phyloP scores from a whole-genome alignment of 306 rosid species.

The Adenanthera pavonina region DNA sequence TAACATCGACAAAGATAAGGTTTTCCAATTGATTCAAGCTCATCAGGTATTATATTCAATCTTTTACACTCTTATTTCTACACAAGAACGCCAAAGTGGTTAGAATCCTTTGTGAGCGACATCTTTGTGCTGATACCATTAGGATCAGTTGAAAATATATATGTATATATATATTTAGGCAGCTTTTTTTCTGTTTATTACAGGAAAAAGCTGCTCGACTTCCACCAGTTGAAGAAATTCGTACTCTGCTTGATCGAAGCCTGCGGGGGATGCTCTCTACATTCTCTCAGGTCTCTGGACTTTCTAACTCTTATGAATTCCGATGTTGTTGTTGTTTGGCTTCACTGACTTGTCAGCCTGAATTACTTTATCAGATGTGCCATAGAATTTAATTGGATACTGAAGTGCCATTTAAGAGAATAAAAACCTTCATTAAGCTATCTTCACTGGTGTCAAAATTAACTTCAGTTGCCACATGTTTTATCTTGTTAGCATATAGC shows the following conservation, averaged over 20 bases:
- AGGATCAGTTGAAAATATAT: neutral
- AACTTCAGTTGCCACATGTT: neutral
- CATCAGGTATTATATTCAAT: slow-evolving; percentile 70
- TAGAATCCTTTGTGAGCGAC: neutral
- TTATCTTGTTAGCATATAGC: slow-evolving; percentile 1
- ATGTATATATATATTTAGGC: neutral
- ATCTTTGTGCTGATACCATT: neutral
- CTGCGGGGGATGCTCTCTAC: slow-evolving; percentile 89
- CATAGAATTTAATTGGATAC: neutral
- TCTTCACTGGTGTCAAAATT: neutral
- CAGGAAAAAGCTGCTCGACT: slow-evolving; percentile 91
- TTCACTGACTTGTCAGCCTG: neutral
- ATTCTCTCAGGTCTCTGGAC: slow-evolving; percentile 66
- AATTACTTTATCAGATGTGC: neutral
- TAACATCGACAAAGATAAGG: slow-evolving; percentile 47
- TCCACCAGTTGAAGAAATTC: slow-evolving; percentile 73
- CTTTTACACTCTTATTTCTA: neutral
- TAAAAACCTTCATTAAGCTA: neutral
- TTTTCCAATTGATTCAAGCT: slow-evolving; percentile 71
- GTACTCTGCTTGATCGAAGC: slow-evolving; percentile 71
- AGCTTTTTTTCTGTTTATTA: slow-evolving; percentile 33
- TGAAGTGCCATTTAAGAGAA: slow-evolving; percentile 19
- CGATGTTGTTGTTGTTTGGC: neutral
- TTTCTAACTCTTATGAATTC: slow-evolving; percentile 3
- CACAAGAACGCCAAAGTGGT: slow-evolving; percentile 13